phyloP scores from a whole-genome alignment of 306 rosid genomes.

The Acacia melanoxylon region DNA sequence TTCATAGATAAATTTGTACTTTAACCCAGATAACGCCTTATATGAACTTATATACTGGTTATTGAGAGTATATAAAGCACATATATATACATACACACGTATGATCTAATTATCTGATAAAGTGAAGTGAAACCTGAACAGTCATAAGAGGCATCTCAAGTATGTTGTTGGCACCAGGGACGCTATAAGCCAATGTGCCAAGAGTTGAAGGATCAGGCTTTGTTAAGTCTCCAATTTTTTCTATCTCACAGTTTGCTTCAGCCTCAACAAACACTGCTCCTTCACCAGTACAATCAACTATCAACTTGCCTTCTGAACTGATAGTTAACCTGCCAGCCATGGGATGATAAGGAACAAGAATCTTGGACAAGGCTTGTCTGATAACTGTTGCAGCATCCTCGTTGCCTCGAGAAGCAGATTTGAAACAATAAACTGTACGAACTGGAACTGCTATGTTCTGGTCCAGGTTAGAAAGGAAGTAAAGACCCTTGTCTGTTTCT shows the following conservation, averaged over 20 bases:
- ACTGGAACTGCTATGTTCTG: slow-evolving; percentile 61
- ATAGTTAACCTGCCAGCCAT: slow-evolving; percentile 54
- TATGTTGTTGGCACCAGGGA: slow-evolving; percentile 69
- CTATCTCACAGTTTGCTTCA: slow-evolving; percentile 60
- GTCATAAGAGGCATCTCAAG: slow-evolving; percentile 80
- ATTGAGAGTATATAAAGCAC: too few species aligned
- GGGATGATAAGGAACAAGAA: slow-evolving; percentile 42
- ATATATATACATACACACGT: too few species aligned
- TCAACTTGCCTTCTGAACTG: slow-evolving; percentile 75
- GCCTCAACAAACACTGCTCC: slow-evolving; percentile 91
- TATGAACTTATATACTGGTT: too few species aligned
- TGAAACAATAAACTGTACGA: slow-evolving; percentile 46
- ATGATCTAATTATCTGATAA: not conserved
- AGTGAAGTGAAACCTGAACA: slow-evolving; percentile 60
- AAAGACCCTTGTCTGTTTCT: slow-evolving; percentile 59
- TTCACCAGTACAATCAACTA: slow-evolving; percentile 69
- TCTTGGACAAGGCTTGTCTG: slow-evolving; percentile 46
- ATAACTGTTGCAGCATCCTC: slow-evolving; percentile 50
- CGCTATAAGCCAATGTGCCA: slow-evolving; percentile 64
- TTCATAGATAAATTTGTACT: not conserved
- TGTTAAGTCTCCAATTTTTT: slow-evolving; percentile 50
- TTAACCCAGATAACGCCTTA: too few species aligned
- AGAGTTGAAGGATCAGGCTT: slow-evolving; percentile 64
- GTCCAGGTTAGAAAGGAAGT: slow-evolving; percentile 69
- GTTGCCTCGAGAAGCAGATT: slow-evolving; percentile 49